Base-by-base conservation (phyloP, 768 basidiomycete species). In the Strobilomyces confusus region DNA sequence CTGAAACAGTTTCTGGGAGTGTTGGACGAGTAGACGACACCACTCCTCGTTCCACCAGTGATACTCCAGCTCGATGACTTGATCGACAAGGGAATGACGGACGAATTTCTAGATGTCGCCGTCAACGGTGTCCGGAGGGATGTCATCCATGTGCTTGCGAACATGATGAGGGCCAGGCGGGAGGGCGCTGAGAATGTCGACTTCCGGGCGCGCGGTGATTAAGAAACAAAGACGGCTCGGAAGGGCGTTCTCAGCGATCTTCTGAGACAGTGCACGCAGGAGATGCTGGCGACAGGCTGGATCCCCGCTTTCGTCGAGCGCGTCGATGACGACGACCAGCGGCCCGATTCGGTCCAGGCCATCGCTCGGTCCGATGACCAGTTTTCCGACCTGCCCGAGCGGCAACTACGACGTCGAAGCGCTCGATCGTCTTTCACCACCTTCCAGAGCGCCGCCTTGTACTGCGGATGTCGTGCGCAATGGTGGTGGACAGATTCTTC, bases 291-390 rank as follows among this genome's bases (percentile, higher is more conserved):
- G 60, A 36, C 19, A 4, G 9, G n/a, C 34, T 13, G n/a, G 19
- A 19, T 61, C 38, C 5, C 54, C 57, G 34, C 59, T 60, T 22
- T 59, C 56, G 38, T 68, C 65, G 17, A 70, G 52, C 7, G 49
- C 67, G 40, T 72, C 70, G 9, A 71, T 58, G 40, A 72, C 57
- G 19, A 70, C 53, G 17, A 70, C 44, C 4, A 70, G 47, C 9
- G 69, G 70, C 2, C 64, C 62, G 29, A 60, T 23, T 14, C 49
- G 34, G 12, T 53, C 52, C 15, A 66, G n/a, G 7, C 48, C 23
- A 25, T 34, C 11, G 9, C 57, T 54, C 9, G 68, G 66, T 29
- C 11, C 29, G 29, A 11, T 30, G n/a, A n/a, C n/a, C n/a, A n/a
- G n/a, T n/a, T n/a, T n/a, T n/a, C n/a, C n/a, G n/a, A n/a, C n/a